Evolutionary conservation across 1,284 basidiomycete genomes (phyloP).

Genomic region (Mycosarcoma maydis): DNA sequence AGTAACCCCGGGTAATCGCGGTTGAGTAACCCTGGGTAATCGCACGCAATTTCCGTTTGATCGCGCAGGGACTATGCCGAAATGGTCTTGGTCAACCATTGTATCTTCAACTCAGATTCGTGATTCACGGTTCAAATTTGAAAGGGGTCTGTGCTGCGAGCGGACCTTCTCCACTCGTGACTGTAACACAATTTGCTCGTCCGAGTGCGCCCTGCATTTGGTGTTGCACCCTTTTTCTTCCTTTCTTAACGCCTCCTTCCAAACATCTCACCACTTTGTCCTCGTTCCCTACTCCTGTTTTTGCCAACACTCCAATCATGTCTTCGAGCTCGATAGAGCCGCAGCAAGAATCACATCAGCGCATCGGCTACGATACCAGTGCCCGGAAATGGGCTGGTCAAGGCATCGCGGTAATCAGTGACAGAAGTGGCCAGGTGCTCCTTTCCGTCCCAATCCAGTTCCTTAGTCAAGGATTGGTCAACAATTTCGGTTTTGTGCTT

Average conservation of each 20-base stretch:
- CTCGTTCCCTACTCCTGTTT: not conserved
- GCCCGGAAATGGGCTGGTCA: not conserved
- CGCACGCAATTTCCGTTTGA: no score
- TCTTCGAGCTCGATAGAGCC: not conserved
- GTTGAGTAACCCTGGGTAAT: no score
- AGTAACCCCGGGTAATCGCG: no score
- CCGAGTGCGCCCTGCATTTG: not conserved
- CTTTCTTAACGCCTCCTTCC: no score
- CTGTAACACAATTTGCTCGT: not conserved
- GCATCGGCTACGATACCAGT: not conserved
- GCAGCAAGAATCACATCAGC: not conserved
- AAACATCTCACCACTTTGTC: no score
- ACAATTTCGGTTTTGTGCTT: not conserved
- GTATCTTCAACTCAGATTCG: no score
- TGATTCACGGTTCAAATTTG: no score
- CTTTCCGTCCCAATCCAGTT: not conserved
- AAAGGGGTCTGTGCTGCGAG: not conserved
- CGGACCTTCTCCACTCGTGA: not conserved
- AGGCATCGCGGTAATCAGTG: not conserved
- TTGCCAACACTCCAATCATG: not conserved
- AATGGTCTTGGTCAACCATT: no score
- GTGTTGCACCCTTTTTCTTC: not conserved
- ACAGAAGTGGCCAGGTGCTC: not conserved
- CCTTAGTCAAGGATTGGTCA: not conserved
- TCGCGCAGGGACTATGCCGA: no score